phyloP scores from a whole-genome alignment of 2,329 filamentous ascomycete genomes.

The Emericellopsis cladophorae region DNA sequence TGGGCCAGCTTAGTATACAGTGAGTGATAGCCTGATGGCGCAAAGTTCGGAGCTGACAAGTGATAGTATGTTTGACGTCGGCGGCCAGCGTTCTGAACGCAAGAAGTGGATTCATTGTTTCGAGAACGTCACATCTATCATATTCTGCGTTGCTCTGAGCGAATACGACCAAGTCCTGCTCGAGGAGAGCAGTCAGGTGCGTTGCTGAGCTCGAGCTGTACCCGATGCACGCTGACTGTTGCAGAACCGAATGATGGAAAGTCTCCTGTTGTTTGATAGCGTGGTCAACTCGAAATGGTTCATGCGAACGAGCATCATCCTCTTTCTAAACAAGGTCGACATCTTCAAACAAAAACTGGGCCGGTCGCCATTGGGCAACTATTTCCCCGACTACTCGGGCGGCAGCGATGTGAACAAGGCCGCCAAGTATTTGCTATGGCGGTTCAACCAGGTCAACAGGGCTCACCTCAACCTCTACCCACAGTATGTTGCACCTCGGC shows the following conservation, averaged over 20 bases:
- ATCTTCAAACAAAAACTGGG: constrained; percentile 91
- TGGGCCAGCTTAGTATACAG: constrained; percentile 98
- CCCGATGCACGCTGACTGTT: too few relatives aligned
- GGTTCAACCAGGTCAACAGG: constrained; percentile 96
- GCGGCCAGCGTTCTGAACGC: constrained; percentile 88
- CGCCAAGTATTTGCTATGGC: constrained; percentile 94
- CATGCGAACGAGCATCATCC: constrained; percentile 95
- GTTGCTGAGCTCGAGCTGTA: constrained; percentile 5
- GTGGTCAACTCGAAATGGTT: constrained; percentile 99
- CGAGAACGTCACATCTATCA: constrained; percentile 98
- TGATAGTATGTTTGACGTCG: constrained; percentile 94
- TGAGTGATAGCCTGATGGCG: constrained; percentile 34
- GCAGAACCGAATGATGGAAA: constrained; percentile 99
- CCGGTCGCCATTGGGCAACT: constrained; percentile 80
- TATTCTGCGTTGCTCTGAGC: constrained; percentile 95
- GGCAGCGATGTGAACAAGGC: constrained; percentile 97
- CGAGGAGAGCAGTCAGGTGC: constrained; percentile 92
- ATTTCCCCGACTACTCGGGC: constrained; percentile 96
- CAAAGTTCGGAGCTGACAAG: too few relatives aligned
- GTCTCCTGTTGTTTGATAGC: constrained; percentile 87
- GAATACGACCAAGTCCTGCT: constrained; percentile 96
- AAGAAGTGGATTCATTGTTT: constrained; percentile 99
- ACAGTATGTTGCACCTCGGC: constrained; percentile 54
- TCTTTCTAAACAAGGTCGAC: constrained; percentile 98
- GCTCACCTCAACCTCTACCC: constrained; percentile 94